These are phyloP conservation scores for Paulownia fortunei DNA, from an alignment of 257 asterid species.

Conservation along the genomic window DNA sequence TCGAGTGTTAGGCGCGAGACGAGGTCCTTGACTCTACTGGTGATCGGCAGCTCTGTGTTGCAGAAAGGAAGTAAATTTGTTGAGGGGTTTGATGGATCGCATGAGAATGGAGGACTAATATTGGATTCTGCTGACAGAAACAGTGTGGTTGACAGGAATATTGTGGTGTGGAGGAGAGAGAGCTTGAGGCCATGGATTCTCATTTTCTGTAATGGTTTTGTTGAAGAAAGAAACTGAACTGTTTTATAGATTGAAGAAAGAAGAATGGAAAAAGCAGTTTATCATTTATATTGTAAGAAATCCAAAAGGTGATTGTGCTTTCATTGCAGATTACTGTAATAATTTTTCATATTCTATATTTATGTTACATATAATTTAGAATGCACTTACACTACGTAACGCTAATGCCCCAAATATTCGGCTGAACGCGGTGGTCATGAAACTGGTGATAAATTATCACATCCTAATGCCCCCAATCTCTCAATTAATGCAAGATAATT, in stretches of 20 bases:
- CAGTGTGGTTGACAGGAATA: not conserved
- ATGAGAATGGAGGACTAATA: conserved; percentile 55
- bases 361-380: not conserved
- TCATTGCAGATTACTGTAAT: conserved; percentile 17
- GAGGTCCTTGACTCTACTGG: conserved; percentile 52
- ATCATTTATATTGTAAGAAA: not conserved
- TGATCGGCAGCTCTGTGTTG: conserved; percentile 39
- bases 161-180: conserved; percentile 3
- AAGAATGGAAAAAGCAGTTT: not conserved
- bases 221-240: not conserved
- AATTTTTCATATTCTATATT: not conserved
- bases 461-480: too few relatives aligned
- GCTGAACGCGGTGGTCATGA: too few relatives aligned
- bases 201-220: conserved; percentile 14
- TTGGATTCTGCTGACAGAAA: conserved; percentile 22
- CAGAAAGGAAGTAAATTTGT: conserved; percentile 61
- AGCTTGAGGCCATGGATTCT: conserved; percentile 9
- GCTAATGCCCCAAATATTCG: too few relatives aligned
- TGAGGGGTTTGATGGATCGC: conserved; percentile 53
- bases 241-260: not conserved
- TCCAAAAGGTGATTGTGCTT: not conserved
- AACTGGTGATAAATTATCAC: too few relatives aligned
- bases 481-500: too few relatives aligned
- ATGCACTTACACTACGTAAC: not conserved
- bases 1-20: conserved; percentile 65